phyloP scores from a whole-genome alignment of 441 rosid genomes.

The Lagerstroemia fauriei region DNA sequence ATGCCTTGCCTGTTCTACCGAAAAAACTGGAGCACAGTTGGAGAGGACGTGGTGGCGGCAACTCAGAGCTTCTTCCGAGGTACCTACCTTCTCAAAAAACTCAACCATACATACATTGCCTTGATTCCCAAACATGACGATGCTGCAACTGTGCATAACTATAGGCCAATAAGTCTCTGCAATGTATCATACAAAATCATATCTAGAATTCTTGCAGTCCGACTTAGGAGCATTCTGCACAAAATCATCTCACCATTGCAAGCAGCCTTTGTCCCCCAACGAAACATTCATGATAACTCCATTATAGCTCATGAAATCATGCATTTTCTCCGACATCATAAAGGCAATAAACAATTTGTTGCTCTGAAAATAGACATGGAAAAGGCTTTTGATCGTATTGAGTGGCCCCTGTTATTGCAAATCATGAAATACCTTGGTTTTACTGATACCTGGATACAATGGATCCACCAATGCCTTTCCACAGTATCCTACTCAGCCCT shows the following conservation, averaged over 20 bases:
- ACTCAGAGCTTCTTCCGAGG: not conserved
- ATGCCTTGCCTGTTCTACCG: not conserved
- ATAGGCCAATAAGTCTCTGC: not conserved
- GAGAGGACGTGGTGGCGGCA: not conserved
- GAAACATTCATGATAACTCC: not conserved
- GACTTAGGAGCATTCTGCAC: not conserved
- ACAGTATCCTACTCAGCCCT: not conserved
- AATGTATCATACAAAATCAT: not conserved
- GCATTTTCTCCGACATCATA: not conserved
- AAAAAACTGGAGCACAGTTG: not conserved
- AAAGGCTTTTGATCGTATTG: not conserved
- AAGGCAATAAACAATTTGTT: not conserved
- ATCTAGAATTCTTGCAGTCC: not conserved
- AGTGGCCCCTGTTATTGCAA: not conserved
- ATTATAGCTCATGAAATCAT: not conserved
- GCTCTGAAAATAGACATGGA: not conserved
- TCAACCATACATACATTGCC: not conserved
- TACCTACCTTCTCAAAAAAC: not conserved
- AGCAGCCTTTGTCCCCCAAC: not conserved
- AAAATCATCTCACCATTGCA: not conserved
- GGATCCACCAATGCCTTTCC: not conserved
- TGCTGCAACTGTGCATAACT: not conserved
- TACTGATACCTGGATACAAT: not conserved
- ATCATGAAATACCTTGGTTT: not conserved
- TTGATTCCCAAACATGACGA: not conserved